Percentiles rank a stretch among this genome's conserved stretches.
Conservation (phyloP, 2,329 filamentous ascomycete genomes). For the Ceratocystis variospora region DNA sequence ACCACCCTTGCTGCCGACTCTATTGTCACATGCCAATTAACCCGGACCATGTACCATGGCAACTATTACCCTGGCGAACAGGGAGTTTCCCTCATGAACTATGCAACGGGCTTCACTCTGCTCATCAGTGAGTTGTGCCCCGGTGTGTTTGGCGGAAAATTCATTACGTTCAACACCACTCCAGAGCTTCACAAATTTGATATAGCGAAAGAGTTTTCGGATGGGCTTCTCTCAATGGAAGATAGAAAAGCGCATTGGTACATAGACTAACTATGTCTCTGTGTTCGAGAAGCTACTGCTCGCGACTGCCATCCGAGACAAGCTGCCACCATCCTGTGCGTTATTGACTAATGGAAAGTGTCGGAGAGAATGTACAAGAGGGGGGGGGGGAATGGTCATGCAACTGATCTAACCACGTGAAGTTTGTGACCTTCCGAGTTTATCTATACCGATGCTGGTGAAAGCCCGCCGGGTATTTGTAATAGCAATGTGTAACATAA, state of each 20-base stretch:
- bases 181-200: neutral
- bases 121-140: neutral
- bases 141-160: neutral
- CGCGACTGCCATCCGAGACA: neutral
- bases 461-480: too few species aligned
- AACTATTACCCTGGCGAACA: too few species aligned
- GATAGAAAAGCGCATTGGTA: neutral
- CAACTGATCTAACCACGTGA: too few species aligned
- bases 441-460: too few species aligned
- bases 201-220: neutral
- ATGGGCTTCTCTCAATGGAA: neutral
- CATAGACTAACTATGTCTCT: slow-evolving; percentile 43
- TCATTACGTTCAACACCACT: neutral
- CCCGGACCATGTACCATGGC: neutral
- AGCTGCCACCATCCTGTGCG: slow-evolving; percentile 34
- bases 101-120: neutral
- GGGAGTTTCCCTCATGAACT: neutral
- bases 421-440: too few species aligned
- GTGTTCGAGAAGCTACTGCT: slow-evolving; percentile 38
- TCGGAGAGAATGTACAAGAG: too few species aligned
- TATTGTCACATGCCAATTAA: neutral
- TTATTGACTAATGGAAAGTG: slow-evolving; percentile 35
- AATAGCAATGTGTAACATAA: too few species aligned
- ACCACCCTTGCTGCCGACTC: neutral
- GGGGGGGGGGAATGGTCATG: too few species aligned